Base-by-base conservation (phyloP, 169 alveolate genomes). In the Theileria orientalis region DNA sequence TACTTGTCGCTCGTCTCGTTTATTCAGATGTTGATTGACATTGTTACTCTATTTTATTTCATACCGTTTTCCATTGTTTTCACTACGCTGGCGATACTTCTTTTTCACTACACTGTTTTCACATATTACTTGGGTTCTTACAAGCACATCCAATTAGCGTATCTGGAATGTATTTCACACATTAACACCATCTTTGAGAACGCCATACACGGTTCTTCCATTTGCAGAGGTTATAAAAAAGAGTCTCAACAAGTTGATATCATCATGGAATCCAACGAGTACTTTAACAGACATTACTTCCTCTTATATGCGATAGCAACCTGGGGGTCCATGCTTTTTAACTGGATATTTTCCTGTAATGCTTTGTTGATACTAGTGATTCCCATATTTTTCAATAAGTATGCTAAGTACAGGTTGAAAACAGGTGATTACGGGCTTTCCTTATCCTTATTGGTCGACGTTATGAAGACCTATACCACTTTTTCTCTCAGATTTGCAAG, bases 21-120 rank as follows among this genome's bases (percentile, higher is more conserved):
- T 13, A 56, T 69, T 44, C 59, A 27, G 27, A 59, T 59, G 6
- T 52, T 69, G 30, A 49, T 62, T 19, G 82, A 71, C 52, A 35
- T 69, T 56, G n/a, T 78, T 7, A 78, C 86, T 2, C n/a, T 78
- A 33, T 78, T 77, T 60, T 78, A 60, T 49, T 19, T 67, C 14
- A 29, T 70, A 3, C 86, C 86, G 9, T 30, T 78, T 3, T 16
- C 52, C 6, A 51, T 63, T 8, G 82, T 75, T 16, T 35, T 78
- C 11, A 47, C 68, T 1, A 0, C 64, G 8, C 51, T 29, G 27
- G 61, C 57, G 29, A 37, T 21, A 23, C 21, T 76, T 27, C 2
- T 76, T 19, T 23, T 76, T 0, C 61, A 56, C 61, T 16, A 19
- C 29, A 64, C 25, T 21, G 57, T 76, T 14, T 44, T 35, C n/a